Base-by-base conservation (phyloP, 345 rosid genomes). In the Cardamine occulta region DNA sequence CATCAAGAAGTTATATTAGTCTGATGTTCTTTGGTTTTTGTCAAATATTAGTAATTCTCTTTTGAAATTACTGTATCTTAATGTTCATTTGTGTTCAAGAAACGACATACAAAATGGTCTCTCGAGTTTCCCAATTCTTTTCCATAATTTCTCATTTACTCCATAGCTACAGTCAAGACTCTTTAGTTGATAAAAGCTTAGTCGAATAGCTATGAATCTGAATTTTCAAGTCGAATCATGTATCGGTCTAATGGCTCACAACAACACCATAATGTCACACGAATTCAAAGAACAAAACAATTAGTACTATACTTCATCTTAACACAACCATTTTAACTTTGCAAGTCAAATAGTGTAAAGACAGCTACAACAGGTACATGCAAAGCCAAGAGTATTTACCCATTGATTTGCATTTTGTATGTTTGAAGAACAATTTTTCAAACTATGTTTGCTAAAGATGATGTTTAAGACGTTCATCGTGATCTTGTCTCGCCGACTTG, bases 401-500 rank as follows among this genome's bases (percentile, higher is more conserved):
- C 28, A 4, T 32, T 26, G 40, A 6, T 75, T 26, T 67, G 63
- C 51, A 37, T 10, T 63, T 35, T 55, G 66, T 63, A 32, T 63
- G 52, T 34, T 70, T 54, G 34, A 62, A 54, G 68, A 51, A 69
- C 7, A 17, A 3, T 59, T 26, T 51, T 21, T 40, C 56, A 68
- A 47, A 23, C 23, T 21, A 8, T 28, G 68, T 75, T 21, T 49
- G 57, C 75, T 68, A 51, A 61, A 32, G 51, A 54, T 45, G 57
- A 31, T 37, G 62, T 44, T 58, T 5, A 51, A 52, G 47, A 64
- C 37, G 23, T 55, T 83, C 66, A 93, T 68, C 88, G 82, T 48
- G 76, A 68, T 80, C 93, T 91, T 66, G 88, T 84, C 88, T 79
- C 89, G 35, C 86, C 81, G 59, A 82, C 81, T 85, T 86, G 93